Base-by-base conservation (phyloP, 2,329 filamentous ascomycete species). In the Cladophialophora exuberans region DNA sequence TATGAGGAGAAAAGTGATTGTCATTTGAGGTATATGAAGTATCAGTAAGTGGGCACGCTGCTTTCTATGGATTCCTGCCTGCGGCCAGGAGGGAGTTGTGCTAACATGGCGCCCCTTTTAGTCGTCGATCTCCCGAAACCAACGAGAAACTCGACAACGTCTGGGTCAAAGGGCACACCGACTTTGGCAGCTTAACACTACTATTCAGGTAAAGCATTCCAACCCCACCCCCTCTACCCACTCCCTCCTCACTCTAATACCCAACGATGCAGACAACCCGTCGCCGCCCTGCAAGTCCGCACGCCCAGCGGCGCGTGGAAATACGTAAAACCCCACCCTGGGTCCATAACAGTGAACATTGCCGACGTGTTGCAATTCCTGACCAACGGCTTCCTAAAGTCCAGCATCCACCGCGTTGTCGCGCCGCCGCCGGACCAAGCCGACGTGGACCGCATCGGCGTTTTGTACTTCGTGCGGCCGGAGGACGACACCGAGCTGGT, bases 21-120 rank as follows among this genome's bases (percentile, higher is more conserved):
- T 23, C 81, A 84, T 50, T 73, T 84, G 26, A 76, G 84, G 1
- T 85, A 84, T 65, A 84, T 85, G 81, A 75, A 77, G 36, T 84
- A 83, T 59, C 72, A 73, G 46, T 49, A 28, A 36, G 45, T 23
- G 30, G 3, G 30, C 30, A 15, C 15, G 30, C 30, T 33, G 30
- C 4, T 17, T n/a, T 18, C 1, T 26, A 13, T 18, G 6, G 4
- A 23, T 13, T 13, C 20, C 4, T 15, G 11, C 23, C n/a, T 9
- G 20, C 9, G 23, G 15, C 2, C 26, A 10, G 23, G 11, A 31
- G 30, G 26, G 5, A 38, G 11, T 13, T 3, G n/a, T 20, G 35
- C 22, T 38, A 26, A 38, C n/a, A 5, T 48, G n/a, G 15, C 11
- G 5, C 13, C 2, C 15, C 3, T 28, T 20, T 13, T 25, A 49